Evolutionary conservation across 2,329 filamentous ascomycete genomes (phyloP).

Genomic region (Metarhizium anisopliae): DNA sequence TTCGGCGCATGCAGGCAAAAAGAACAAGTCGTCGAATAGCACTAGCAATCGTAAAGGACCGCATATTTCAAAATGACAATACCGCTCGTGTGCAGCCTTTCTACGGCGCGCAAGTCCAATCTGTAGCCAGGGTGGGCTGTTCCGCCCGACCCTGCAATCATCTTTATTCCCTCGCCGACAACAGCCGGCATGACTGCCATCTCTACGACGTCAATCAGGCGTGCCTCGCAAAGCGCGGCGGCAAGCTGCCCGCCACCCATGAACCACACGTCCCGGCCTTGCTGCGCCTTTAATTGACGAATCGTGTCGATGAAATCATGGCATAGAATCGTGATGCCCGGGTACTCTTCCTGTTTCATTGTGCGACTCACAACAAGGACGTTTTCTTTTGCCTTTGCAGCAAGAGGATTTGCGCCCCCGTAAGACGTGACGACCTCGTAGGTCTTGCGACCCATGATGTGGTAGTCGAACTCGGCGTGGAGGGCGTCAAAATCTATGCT

Average conservation of each 20-base stretch:
- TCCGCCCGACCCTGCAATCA: slow-evolving; percentile 6
- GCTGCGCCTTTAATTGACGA: slow-evolving; percentile 10
- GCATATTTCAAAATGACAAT: slow-evolving; percentile 15
- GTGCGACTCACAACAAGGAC: slow-evolving; percentile 21
- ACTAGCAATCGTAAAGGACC: slow-evolving; percentile 13
- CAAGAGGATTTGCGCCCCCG: slow-evolving; percentile 14
- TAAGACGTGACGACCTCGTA: slow-evolving; percentile 19
- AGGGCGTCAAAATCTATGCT: slow-evolving; percentile 23
- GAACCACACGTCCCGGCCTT: slow-evolving; percentile 23
- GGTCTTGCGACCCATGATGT: slow-evolving; percentile 28
- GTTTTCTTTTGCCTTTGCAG: slow-evolving; percentile 8
- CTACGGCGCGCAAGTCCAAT: slow-evolving; percentile 7
- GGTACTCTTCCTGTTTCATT: slow-evolving; percentile 11
- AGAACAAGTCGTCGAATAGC: no score
- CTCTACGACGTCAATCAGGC: slow-evolving; percentile 23
- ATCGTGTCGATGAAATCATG: slow-evolving; percentile 12
- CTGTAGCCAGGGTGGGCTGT: neutral
- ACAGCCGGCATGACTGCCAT: slow-evolving; percentile 16
- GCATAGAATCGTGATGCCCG: slow-evolving; percentile 14
- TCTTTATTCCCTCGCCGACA: slow-evolving; percentile 15
- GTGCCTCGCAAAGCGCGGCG: slow-evolving; percentile 16
- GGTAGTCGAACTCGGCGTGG: slow-evolving; percentile 20
- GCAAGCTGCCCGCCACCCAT: slow-evolving; percentile 25
- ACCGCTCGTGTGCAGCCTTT: slow-evolving; percentile 10
- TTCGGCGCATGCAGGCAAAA: no score